Conservation (phyloP, 441 rosid genomes). For the Flueggea neowawraea region DNA sequence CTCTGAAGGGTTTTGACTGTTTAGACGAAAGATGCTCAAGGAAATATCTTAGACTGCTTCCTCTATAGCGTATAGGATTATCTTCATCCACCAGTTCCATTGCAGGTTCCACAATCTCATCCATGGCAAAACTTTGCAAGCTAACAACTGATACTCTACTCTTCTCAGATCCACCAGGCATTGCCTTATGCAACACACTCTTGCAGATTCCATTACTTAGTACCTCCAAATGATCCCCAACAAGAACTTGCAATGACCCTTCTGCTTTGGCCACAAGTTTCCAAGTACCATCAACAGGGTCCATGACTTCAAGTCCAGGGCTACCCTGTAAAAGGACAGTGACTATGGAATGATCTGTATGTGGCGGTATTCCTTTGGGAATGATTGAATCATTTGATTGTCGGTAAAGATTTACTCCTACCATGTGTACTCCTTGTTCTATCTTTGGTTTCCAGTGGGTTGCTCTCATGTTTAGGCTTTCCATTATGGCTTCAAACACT, state of each 20-base stretch:
- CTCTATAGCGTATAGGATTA: not conserved
- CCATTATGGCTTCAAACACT: slow-evolving; percentile 2
- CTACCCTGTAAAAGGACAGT: not conserved
- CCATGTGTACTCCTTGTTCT: slow-evolving; percentile 8
- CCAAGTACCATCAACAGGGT: not conserved
- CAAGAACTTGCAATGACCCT: slow-evolving; percentile 3
- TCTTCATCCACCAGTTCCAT: not conserved
- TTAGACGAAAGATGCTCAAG: slow-evolving; percentile 7
- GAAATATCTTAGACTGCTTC: too few species aligned
- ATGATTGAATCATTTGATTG: not conserved
- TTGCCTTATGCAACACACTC: not conserved
- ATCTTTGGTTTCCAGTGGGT: not conserved
- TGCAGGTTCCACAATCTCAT: slow-evolving; percentile 11
- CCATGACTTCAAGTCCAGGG: too few species aligned
- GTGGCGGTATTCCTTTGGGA: not conserved
- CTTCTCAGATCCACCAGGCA: not conserved
- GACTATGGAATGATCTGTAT: slow-evolving; percentile 1
- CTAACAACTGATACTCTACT: not conserved
- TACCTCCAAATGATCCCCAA: slow-evolving; percentile 6
- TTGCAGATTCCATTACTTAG: slow-evolving; percentile 3
- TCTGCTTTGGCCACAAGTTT: not conserved
- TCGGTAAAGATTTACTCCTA: not conserved
- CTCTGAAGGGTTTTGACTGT: not conserved
- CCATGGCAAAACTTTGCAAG: slow-evolving; percentile 9
- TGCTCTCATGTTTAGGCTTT: slow-evolving; percentile 2